phyloP scores from a whole-genome alignment of 1,284 basidiomycete genomes.

The Sanghuangporus sanghuang region DNA sequence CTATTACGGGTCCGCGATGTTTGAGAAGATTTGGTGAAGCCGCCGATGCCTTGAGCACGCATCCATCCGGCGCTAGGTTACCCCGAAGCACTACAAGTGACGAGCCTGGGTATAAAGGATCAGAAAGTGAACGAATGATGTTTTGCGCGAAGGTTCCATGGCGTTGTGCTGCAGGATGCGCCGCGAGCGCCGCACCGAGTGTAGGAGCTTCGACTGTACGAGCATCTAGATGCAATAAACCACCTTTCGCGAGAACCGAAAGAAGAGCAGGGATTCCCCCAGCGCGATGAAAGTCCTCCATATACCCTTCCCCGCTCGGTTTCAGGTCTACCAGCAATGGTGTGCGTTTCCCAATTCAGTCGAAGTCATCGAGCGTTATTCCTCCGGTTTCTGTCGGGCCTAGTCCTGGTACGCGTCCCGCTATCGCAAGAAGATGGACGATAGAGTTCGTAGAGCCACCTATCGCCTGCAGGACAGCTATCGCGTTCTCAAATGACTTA shows the following conservation, averaged over 20 bases:
- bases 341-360: conserved; percentile 31
- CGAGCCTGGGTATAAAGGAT: conserved; percentile 24
- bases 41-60: conserved; percentile 29
- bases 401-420: conserved; percentile 31
- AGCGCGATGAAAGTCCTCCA: conserved; percentile 37
- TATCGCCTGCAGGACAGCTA: conserved; percentile 34
- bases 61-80: conserved; percentile 29
- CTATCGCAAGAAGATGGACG: conserved; percentile 37
- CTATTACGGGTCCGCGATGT: conserved; percentile 26
- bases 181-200: conserved; percentile 28
- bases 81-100: conserved; percentile 28
- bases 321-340: conserved; percentile 38
- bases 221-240: conserved; percentile 26
- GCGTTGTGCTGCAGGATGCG: conserved; percentile 13
- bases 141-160: conserved; percentile 20
- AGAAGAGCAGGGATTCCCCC: conserved; percentile 34
- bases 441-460: conserved; percentile 39
- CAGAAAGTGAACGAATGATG: conserved; percentile 26
- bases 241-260: conserved; percentile 18
- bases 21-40: conserved; percentile 22
- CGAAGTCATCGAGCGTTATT: conserved; percentile 35
- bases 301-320: conserved; percentile 35
- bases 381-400: conserved; percentile 18
- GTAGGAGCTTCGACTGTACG: conserved; percentile 31
- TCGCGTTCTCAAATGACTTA: conserved; percentile 37